Evolutionary conservation across 1,284 basidiomycete species (phyloP).

Genomic region (Apiotrichum siamense): DNA sequence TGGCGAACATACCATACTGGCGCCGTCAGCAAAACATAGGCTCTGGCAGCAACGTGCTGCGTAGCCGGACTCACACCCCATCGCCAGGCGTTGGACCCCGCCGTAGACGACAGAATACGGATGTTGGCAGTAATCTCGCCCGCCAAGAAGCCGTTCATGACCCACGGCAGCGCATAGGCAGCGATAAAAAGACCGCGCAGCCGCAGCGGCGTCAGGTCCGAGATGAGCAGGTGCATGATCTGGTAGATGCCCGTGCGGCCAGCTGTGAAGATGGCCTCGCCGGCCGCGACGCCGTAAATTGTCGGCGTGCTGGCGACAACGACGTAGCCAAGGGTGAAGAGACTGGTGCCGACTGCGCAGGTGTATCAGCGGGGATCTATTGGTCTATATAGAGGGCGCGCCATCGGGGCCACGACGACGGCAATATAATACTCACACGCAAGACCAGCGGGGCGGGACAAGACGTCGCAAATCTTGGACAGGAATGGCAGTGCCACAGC

Average conservation of each 20-base stretch:
- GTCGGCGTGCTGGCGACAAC: constrained; percentile 27
- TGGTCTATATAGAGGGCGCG: no score
- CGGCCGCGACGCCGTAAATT: constrained; percentile 30
- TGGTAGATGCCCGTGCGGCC: constrained; percentile 32
- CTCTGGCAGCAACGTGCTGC: background rate
- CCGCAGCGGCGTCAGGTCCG: constrained; percentile 67
- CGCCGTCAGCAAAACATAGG: constrained; percentile 26
- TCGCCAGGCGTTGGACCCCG: constrained; percentile 53
- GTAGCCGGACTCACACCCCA: constrained; percentile 54
- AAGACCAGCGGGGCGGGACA: background rate
- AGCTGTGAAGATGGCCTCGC: constrained; percentile 34
- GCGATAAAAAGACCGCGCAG: constrained; percentile 67
- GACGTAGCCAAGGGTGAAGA: constrained; percentile 37
- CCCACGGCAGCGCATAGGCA: constrained; percentile 60
- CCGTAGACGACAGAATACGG: constrained; percentile 35
- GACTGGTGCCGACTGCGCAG: constrained; percentile 23
- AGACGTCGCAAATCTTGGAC: constrained; percentile 31
- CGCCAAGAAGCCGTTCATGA: constrained; percentile 39
- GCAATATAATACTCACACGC: no score
- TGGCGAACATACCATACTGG: constrained; percentile 42
- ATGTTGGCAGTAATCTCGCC: constrained; percentile 56
- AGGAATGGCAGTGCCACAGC: constrained; percentile 41
- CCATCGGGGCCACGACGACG: constrained; percentile 25
- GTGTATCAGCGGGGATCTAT: no score
- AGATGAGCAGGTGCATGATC: constrained; percentile 33